A percentile compares a stretch with the other conserved stretches of the same genome.
Conservation (phyloP, 331 rosid species). For the Quercus lobata region DNA sequence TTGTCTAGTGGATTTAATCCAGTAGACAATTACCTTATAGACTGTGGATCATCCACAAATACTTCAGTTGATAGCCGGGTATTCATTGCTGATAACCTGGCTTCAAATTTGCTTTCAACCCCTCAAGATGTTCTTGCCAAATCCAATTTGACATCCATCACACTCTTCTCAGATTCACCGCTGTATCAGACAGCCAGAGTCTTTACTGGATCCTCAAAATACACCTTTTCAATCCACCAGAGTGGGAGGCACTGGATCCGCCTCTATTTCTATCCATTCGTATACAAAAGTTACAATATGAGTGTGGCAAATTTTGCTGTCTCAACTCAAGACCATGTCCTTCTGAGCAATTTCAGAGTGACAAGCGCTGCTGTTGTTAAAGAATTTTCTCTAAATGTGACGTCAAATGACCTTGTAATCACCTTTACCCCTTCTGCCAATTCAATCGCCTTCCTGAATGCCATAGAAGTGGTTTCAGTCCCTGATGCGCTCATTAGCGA, state of each 20-base stretch:
- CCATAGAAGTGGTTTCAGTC: slow-evolving; percentile 69
- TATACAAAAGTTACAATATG: slow-evolving; percentile 30
- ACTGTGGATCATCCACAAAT: slow-evolving; percentile 58
- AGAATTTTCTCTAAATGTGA: slow-evolving; percentile 57
- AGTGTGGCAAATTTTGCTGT: slow-evolving; percentile 53
- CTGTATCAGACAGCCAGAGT: slow-evolving; percentile 71
- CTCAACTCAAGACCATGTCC: slow-evolving; percentile 36
- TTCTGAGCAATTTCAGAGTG: slow-evolving; percentile 52
- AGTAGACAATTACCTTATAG: slow-evolving; percentile 61
- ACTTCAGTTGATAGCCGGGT: slow-evolving; percentile 47
- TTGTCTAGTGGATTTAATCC: slow-evolving; percentile 51
- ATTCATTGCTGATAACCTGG: slow-evolving; percentile 54
- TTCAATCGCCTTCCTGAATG: slow-evolving; percentile 65
- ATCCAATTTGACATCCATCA: slow-evolving; percentile 30
- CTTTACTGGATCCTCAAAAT: slow-evolving; percentile 53
- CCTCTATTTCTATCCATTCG: slow-evolving; percentile 65
- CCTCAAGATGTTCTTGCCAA: slow-evolving; percentile 44
- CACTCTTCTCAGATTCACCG: slow-evolving; percentile 28
- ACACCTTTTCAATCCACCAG: slow-evolving; percentile 40
- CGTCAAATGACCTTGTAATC: slow-evolving; percentile 40
- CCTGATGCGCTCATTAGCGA: slow-evolving; percentile 55
- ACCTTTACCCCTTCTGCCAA: slow-evolving; percentile 38
- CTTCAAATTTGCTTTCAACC: slow-evolving; percentile 48
- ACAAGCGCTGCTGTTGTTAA: slow-evolving; percentile 30
- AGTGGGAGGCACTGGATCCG: slow-evolving; percentile 82